Conservation (phyloP, 1,139 yeast species). For the Candida tetrigidarum region DNA sequence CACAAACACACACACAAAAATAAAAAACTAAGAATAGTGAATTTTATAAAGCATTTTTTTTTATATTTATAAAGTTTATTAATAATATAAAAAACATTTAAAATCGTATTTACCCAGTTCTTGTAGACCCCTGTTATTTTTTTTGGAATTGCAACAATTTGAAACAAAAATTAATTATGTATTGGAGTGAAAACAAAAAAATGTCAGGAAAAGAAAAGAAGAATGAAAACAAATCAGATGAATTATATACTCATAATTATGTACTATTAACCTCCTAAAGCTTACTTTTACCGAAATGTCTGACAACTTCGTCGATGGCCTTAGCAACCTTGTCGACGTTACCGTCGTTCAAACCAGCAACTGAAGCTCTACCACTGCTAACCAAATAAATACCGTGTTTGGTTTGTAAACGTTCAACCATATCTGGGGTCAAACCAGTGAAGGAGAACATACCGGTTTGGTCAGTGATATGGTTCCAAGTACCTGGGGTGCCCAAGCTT, state of each 20-base stretch:
- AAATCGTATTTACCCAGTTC: too few relatives aligned
- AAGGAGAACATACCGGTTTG: slow-evolving; percentile 98
- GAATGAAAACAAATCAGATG: not conserved
- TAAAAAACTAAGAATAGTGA: not conserved
- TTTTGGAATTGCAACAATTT: not conserved
- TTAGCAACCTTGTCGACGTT: slow-evolving; percentile 82
- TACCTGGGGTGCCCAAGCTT: slow-evolving; percentile 76
- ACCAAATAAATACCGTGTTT: slow-evolving; percentile 82
- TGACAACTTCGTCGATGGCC: slow-evolving; percentile 81
- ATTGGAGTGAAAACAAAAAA: not conserved
- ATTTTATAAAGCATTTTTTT: slow-evolving; percentile 6
- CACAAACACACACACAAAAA: too few relatives aligned
- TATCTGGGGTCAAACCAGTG: slow-evolving; percentile 81
- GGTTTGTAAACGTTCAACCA: slow-evolving; percentile 78
- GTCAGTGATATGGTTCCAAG: slow-evolving; percentile 90
- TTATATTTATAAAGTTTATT: slow-evolving; percentile 6
- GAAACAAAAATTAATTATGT: not conserved
- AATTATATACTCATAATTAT: not conserved
- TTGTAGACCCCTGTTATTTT: too few relatives aligned
- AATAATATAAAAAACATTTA: slow-evolving; percentile 5
- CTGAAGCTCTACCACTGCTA: slow-evolving; percentile 88
- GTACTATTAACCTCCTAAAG: slow-evolving; percentile 10
- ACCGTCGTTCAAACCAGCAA: slow-evolving; percentile 86
- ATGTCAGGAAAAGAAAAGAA: too few relatives aligned
- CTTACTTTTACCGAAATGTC: slow-evolving; percentile 25